A percentile compares a stretch with the other conserved stretches of the same genome.
phyloP scores from a whole-genome alignment of 805 yeast genomes.

The Candida chauliodis region DNA sequence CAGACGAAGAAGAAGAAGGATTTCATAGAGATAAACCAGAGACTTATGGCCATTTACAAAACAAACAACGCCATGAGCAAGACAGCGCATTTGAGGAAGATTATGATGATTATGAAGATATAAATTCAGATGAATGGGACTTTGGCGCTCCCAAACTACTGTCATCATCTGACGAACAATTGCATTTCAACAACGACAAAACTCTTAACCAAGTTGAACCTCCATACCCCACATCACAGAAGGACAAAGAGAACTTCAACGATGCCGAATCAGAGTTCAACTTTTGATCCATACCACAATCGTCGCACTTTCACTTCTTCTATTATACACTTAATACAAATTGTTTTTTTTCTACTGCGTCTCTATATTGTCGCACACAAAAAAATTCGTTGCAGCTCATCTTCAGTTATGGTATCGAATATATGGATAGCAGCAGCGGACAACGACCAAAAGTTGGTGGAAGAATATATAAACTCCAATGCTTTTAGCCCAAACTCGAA shows the following conservation, averaged over 20 bases:
- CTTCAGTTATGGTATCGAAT: conserved; percentile 44
- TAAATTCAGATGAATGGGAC: conserved; percentile 9
- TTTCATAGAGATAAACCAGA: conserved; percentile 12
- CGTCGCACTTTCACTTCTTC: conserved; percentile 1
- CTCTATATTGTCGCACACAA: not conserved
- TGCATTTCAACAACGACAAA: conserved; percentile 2
- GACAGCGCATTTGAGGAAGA: conserved; percentile 1
- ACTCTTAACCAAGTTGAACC: not conserved
- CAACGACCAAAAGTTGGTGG: conserved; percentile 59
- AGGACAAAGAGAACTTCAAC: not conserved
- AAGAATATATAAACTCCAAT: conserved; percentile 49
- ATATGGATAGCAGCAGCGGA: conserved; percentile 97
- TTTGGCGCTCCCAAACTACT: conserved; percentile 5
- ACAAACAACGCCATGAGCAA: not conserved
- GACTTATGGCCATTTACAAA: conserved; percentile 5
- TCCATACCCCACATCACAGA: conserved; percentile 2
- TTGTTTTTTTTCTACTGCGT: conserved; percentile 1
- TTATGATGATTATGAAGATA: conserved; percentile 3
- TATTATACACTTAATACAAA: not conserved
- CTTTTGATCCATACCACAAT: conserved; percentile 1
- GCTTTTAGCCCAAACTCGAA: conserved; percentile 61
- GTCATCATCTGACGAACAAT: conserved; percentile 4
- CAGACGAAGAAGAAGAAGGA: conserved; percentile 21
- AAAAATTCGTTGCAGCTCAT: not conserved
- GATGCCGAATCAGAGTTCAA: conserved; percentile 8